phyloP scores from a whole-genome alignment of 106 monocot genomes.

The Dactylorhiza incarnata region DNA sequence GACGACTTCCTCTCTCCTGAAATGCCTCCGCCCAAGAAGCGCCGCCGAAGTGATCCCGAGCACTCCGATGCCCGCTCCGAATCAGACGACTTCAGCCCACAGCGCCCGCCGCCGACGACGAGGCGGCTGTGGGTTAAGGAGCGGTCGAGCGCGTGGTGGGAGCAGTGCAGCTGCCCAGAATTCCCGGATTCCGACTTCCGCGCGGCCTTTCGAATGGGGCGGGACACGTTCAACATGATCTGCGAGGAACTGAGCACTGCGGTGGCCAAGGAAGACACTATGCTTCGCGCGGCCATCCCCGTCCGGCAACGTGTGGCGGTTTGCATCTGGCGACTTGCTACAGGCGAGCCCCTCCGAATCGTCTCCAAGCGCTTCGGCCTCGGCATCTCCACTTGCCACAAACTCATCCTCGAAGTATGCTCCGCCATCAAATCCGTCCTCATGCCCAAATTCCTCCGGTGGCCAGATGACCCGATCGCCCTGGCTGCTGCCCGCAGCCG shows the following conservation, averaged over 20 bases:
- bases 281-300: constrained; percentile 62
- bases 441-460: constrained; percentile 70
- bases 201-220: constrained; percentile 25
- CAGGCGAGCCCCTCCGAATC: constrained; percentile 60
- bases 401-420: constrained; percentile 92
- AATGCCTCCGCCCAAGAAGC: constrained; percentile 5
- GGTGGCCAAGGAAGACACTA: constrained; percentile 63
- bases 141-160: constrained; percentile 44
- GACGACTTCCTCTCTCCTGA: neutral
- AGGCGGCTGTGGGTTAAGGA: constrained; percentile 38
- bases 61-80: neutral
- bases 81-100: neutral
- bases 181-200: constrained; percentile 35
- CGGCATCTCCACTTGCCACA: constrained; percentile 97
- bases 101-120: neutral
- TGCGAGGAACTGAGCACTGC: constrained; percentile 36
- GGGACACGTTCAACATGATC: constrained; percentile 31
- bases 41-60: neutral
- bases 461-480: constrained; percentile 34
- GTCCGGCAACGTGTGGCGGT: constrained; percentile 67
- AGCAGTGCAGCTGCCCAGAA: constrained; percentile 18
- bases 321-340: constrained; percentile 58
- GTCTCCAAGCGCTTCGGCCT: constrained; percentile 77
- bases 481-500: neutral
- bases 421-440: constrained; percentile 67